Conservation (phyloP, 108 stramenopile genomes). For the Nitzschia sp. region DNA sequence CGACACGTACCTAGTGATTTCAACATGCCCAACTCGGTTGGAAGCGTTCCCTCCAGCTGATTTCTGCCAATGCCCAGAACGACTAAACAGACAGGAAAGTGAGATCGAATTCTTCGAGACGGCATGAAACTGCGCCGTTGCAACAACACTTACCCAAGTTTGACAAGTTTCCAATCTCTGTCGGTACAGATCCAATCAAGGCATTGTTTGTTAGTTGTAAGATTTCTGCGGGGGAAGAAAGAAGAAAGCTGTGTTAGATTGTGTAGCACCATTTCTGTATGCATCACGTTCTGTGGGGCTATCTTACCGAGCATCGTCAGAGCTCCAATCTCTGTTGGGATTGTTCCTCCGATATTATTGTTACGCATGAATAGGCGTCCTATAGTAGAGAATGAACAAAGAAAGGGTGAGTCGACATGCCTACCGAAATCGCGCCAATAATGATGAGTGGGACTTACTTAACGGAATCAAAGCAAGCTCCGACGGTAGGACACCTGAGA, state of each 20-base stretch:
- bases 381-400: neutral
- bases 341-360: conserved; percentile 44
- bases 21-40: conserved; percentile 35
- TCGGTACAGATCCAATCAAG: conserved; percentile 41
- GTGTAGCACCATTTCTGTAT: neutral
- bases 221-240: neutral
- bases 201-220: conserved; percentile 29
- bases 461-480: neutral
- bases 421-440: too few relatives aligned
- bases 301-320: conserved; percentile 23
- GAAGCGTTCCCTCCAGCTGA: conserved; percentile 48
- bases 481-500: neutral
- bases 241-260: neutral
- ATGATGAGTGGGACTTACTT: neutral
- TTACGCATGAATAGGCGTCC: conserved; percentile 19
- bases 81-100: neutral
- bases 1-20: conserved; percentile 2
- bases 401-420: neutral
- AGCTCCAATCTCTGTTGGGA: conserved; percentile 32
- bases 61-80: conserved; percentile 37
- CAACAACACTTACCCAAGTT: conserved; percentile 31
- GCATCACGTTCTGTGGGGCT: too few relatives aligned
- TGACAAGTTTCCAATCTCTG: conserved; percentile 29
- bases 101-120: neutral
- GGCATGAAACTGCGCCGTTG: neutral